Base-by-base conservation (phyloP, 257 asterid species). In the Nicotiana paniculata region DNA sequence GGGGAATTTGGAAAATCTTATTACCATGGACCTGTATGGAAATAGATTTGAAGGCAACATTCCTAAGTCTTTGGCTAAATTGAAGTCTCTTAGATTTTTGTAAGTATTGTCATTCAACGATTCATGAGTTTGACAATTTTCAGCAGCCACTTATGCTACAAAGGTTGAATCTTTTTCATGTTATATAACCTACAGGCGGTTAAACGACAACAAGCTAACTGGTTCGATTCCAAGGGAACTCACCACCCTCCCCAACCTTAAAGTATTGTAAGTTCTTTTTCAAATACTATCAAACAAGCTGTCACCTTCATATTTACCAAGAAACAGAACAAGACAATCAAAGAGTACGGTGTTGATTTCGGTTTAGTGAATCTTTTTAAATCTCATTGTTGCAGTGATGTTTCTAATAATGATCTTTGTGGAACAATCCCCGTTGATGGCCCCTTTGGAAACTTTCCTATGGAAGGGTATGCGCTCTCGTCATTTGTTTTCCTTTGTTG, bases 371-470 rank as follows among this genome's bases (percentile, higher is more conserved):
- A 75, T 67, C 57, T 59, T 62, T 30, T 30, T 70, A 15, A 53
- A 74, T 39, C 24, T 84, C 81, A 82, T 83, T 75, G 26, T 28
- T 88, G 92, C 89, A 95, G 98, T 81, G 98, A 95, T 84, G 93
- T 90, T 87, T 92, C 98, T 8, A 82, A 93, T 80, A 95, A 93
- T 48, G 89, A 91, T 70, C 91, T 95, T 39, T 93, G 98, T 86
- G 98, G 98, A 74, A 95, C 98, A 74, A 93, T 95, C 64, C 98
- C 98, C 0, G 96, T 89, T 11, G 97, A 93, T 87, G 98, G 98
- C 32, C 97, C 97, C 0, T 95, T 95, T 61, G 87, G 74, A 32
- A 84, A 82, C 87, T 93, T 93, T 85, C 89, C 97, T 13, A 84
- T 93, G 93, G 93, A 89, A 87, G 93, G 98, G 98, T 93, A 89